Base-by-base conservation (phyloP, 371 early-diverging fungal genomes). In the Dipsacomyces acuminosporus region DNA sequence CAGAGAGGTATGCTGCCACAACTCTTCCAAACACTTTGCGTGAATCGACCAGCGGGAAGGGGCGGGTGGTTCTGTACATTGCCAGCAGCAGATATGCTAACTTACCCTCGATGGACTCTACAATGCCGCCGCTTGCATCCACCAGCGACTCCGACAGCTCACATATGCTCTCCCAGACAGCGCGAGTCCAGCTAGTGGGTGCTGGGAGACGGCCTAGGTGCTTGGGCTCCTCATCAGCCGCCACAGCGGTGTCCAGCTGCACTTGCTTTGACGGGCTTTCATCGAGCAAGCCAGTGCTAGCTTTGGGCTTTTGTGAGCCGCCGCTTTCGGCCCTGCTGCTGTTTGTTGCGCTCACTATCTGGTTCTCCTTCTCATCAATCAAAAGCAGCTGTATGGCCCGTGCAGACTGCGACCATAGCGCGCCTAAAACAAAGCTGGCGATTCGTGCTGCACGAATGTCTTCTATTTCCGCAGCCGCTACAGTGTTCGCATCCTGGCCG, bases 141-240 rank as follows among this genome's bases (percentile, higher is more conserved):
- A 23, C 34, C 36, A 45, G 14, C 23, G 51, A 52, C 42, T 41
- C 50, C 5, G 57, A 15, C 34, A 70, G 48, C 48, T 59, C 54
- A 13, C 45, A 15, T 6, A 59, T 41, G 18, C 34, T 44, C 35
- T 70, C 71, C 64, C 64, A 70, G 8, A 70, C 51, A 5, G 60
- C 71, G 15, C 71, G 59, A 33, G 71, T 70, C 55, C 64, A 57
- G 47, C 60, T 66, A 2, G 71, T 54, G 17, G 38, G 50, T n/a
- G 55, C 69, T 7, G 71, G 62, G 26, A 70, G 46, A 8, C 71
- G 59, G 15, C 46, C 45, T 11, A 70, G 55, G 26, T 45, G 24
- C 24, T 52, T 43, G 21, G 69, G 71, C 44, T 70, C 71, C 22
- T 63, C 63, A 18, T 35, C 43, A 11, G 45, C 54, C 11, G 48